These are phyloP conservation scores for Cryptosporidium viatorum DNA, from an alignment of 169 alveolate species.

Conservation along the genomic window DNA sequence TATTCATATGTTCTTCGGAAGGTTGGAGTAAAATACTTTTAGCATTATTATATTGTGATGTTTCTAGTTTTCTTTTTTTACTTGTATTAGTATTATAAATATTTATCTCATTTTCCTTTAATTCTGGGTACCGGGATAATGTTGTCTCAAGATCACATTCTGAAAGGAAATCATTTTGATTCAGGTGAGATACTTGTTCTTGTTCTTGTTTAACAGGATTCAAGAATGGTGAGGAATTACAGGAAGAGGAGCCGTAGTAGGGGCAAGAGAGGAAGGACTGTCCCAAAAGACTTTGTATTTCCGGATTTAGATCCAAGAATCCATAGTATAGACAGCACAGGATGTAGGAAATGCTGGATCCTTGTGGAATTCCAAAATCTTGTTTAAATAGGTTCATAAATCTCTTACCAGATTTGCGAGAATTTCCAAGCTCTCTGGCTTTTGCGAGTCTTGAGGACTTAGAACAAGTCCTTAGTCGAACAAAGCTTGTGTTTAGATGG, in stretches of 20 bases:
- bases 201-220: background rate
- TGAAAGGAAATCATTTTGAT: too few relatives aligned
- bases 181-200: background rate
- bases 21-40: background rate
- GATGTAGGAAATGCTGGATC: constrained; percentile 52
- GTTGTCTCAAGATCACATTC: background rate
- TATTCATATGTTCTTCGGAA: background rate
- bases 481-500: constrained; percentile 11
- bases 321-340: constrained; percentile 59
- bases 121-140: background rate
- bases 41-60: background rate
- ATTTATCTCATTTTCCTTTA: background rate
- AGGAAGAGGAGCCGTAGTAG: background rate
- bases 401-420: background rate
- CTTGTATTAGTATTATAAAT: background rate
- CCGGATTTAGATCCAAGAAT: constrained; percentile 12
- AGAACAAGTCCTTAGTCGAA: constrained; percentile 20
- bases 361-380: constrained; percentile 64
- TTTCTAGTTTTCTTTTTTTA: background rate
- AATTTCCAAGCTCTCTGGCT: background rate
- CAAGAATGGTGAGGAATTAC: too few relatives aligned
- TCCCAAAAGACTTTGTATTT: background rate
- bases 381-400: constrained; percentile 17
- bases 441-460: background rate
- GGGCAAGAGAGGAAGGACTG: background rate